Base-by-base conservation (phyloP, 2,329 filamentous ascomycete species). In the Aschersonia sp. region DNA sequence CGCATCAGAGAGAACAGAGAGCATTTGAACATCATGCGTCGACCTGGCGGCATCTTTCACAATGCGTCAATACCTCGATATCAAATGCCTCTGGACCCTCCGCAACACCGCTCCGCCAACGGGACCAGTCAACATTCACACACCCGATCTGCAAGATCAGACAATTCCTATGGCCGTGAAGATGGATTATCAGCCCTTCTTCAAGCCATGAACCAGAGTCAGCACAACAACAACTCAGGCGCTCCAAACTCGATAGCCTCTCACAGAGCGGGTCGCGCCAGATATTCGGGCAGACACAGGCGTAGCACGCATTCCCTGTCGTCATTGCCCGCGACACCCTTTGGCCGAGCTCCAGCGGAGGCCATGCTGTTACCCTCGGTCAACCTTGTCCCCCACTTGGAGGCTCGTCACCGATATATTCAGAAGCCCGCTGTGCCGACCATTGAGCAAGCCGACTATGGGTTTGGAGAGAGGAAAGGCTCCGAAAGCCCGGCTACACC, bases 1-100 rank as follows among this genome's bases (percentile, higher is more conserved):
- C 82, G 91, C 28, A 94, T 97, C 53, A 80, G 85, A 42, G 87
- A 94, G 61, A 95, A 95, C 59, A 75, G 91, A 52, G 85, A 94
- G 59, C 89, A 94, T 59, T 81, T 94, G 56, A 85, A 86, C 50
- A 75, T 77, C 59, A 77, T 94, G 45, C 82, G 85, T 58, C 84
- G 85, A 56, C 85, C 86, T 2, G 83, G 84, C 10, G 80, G 78
- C 46, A 77, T 78, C 35, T 80, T 80, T 48, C 76, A 84, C 51
- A 69, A 76, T 50, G 72, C 79, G 50, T 66, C 82, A 50, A 80
- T 78, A 2, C 80, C 82, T 53, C 66, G 73, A 67, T 63, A 71
- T 53, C 62, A 75, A 57, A 55, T 61, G 31, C 57, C 60, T 10
- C 60, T 67, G 29, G 68, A 20, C 20, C 20, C 70, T 5, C 71